Evolutionary conservation across 805 yeast genomes (phyloP), one percentile per base, ranked within the genome.

Genomic region (Jamesozyma lodderae): DNA sequence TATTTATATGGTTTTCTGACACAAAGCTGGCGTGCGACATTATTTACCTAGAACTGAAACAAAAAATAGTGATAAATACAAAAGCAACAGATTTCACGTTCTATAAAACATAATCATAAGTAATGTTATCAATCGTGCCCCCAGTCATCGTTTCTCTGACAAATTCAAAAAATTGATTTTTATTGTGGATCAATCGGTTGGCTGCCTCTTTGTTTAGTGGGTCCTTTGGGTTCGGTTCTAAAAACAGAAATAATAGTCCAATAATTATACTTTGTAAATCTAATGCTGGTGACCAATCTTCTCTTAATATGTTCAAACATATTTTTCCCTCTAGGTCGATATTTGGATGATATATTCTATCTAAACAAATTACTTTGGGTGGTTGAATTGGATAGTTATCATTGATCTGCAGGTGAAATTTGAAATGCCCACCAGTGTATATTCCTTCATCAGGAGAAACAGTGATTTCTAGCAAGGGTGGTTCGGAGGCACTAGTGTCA

Each of bases 211-310:
- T 85, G 59, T 92, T 92, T 49, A 90, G 70, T 3, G 97, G 97
- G 57, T 90, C 97, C 44, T 77, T 79, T 1, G 94, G 81, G 56
- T 86, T 90, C 6, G 96, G 95, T 48, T 90, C 96, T 38, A 85
- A 63, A 49, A 90, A 87, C 43, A 90, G 68, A 55, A 81, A 87
- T 51, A 87, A 74, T 38, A 90, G 68, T 0, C 98, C 97, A 28
- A 88, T 79, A 40, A 88, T 69, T 7, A 90, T 78, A 4, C 88
- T 70, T 55, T 82, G 85, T 53, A 90, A 64, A 41, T 81, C 83
- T 47, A 90, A 67, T 0, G 87, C 95, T 0, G 98, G 97, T 21
- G 87, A 78, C 98, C 98, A 90, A 58, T 90, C 97, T 57, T 88
- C 95, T 48, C 97, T 68, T 42, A 90, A 67, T 25, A 90, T 88